Evolutionary conservation across 495 filamentous ascomycete genomes (phyloP), one percentile per base, ranked within the genome.

Genomic region (Trichocladium uniseriatum): DNA sequence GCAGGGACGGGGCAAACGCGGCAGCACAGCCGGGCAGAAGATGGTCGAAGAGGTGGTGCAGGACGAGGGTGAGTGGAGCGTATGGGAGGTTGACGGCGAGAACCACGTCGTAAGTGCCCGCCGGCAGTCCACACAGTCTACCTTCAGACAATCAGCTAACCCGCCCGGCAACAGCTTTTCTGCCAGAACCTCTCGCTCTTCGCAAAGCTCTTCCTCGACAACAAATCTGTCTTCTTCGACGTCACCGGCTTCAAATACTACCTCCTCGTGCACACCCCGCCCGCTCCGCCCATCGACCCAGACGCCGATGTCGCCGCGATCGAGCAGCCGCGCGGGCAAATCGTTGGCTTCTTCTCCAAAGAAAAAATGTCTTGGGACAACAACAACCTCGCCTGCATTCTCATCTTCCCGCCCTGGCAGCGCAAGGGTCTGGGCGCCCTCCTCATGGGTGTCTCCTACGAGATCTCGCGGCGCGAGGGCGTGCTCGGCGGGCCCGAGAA

Each of bases 341-440:
- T 96, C 27, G 79, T 95, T 7, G 92, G 94, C 43, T 99, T 95
- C 77, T 99, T 95, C 75, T 91, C 85, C 19, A 97, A 97, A 61
- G 92, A 99, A 69, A 97, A 97, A 59, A 83, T 95, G 67, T 92
- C 87, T 4, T 99, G 92, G 92, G 92, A 99, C 60, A 87, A 92
- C 57, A 96, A 97, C 64, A 99, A 97, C 54, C 78, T 99, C 0
- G 92, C 92, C 3, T 99, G 92, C 62, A 99, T 99, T 51, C 73
- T 96, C 20, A 78, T 99, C 10, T 96, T 99, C 62, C 92, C 94
- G 2, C 92, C 92, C 1, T 97, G 90, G 78, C 92, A 97, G 63
- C 79, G 83, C 43, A 87, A 84, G 53, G 88, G 89, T 13, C 77
- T 96, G 3, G 92, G 92, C 7, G 82, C 88, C 48, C 69, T 96